Evolutionary conservation across 495 filamentous ascomycete genomes (phyloP), one percentile per base, ranked within the genome.

Genomic region (Margaritispora aquatica): DNA sequence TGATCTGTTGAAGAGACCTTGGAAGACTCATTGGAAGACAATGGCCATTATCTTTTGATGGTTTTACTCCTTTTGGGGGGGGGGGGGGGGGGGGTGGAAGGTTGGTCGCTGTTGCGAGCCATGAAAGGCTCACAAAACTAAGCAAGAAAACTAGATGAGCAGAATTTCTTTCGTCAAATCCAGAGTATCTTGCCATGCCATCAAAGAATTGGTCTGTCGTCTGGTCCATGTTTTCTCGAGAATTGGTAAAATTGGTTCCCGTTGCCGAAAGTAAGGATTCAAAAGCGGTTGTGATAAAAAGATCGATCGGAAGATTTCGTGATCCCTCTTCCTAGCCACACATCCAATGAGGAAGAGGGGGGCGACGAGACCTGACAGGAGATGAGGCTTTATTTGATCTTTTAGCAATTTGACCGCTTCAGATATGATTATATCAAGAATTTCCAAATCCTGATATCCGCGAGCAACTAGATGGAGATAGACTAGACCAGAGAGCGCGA

Each of bases 221-320:
- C 13, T 58, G 10, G 19, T 50, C 60, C 63, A 66, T 17, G 63
- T 55, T 9, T 62, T 49, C 54, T 66, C 59, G 24, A 66, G 13
- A 34, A 51, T 24, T 13, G 49, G 50, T 36, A 62, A n/a, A 26
- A 66, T 51, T 41, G 27, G 49, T 38, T 20, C 36, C 21, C 63
- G 56, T 58, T 66, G 52, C 20, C 60, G 29, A n/a, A 60, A 27
- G n/a, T 31, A 54, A 1, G 60, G 31, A 60, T 57, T 50, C 15
- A 63, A 20, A 23, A 63, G 31, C 53, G 63, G 55, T 17, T 34
- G 11, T 17, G 63, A 51, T 4, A 55, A 61, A 49, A 63, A 63
- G 19, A 49, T 13, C 7, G 31, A 10, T 50, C 60, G 60, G 22
- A 66, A 66, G 19, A 57, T 57, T 19, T 53, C 34, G 19, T 62